A percentile compares a stretch with the other conserved stretches of the same genome.
phyloP scores from a whole-genome alignment of 495 filamentous ascomycete species.

The Aspergillus indologenus region DNA sequence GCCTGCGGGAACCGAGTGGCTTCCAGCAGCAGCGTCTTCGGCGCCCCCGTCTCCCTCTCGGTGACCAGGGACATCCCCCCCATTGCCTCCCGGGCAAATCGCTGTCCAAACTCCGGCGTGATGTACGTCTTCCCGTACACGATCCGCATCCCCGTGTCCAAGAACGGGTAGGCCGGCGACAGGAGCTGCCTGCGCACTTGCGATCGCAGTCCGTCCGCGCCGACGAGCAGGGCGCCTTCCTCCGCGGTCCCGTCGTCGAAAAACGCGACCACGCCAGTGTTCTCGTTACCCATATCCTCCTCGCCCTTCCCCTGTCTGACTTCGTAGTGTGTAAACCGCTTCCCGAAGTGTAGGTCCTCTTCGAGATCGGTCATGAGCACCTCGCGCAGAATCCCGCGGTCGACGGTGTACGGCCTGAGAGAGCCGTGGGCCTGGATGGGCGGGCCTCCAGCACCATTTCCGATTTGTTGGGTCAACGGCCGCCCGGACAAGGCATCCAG shows the following conservation, averaged over 20 bases:
- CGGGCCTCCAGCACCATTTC: conserved; percentile 24
- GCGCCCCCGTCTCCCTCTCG: conserved; percentile 21
- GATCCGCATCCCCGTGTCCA: conserved; percentile 44
- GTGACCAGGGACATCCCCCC: conserved; percentile 24
- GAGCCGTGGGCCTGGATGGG: conserved; percentile 9
- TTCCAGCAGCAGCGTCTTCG: conserved; percentile 35
- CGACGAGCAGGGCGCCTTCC: conserved; percentile 39
- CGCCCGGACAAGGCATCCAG: neutral
- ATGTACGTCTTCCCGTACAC: conserved; percentile 32
- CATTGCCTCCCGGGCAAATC: conserved; percentile 22
- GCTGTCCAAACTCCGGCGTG: conserved; percentile 21
- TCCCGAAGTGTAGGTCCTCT: conserved; percentile 41
- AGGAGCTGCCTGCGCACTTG: conserved; percentile 40
- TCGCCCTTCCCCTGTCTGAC: conserved; percentile 18
- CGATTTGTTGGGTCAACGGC: neutral
- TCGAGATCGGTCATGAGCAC: conserved; percentile 30
- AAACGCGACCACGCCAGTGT: conserved; percentile 22
- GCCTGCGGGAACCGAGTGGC: conserved; percentile 31
- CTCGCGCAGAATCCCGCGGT: conserved; percentile 28
- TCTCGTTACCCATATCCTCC: neutral
- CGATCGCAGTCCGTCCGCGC: conserved; percentile 45
- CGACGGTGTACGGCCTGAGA: conserved; percentile 23
- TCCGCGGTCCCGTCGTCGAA: conserved; percentile 39
- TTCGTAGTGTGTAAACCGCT: conserved; percentile 35
- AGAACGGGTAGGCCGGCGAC: conserved; percentile 30